Evolutionary conservation across 345 rosid genomes (phyloP).

Genomic region (Turnera subulata): DNA sequence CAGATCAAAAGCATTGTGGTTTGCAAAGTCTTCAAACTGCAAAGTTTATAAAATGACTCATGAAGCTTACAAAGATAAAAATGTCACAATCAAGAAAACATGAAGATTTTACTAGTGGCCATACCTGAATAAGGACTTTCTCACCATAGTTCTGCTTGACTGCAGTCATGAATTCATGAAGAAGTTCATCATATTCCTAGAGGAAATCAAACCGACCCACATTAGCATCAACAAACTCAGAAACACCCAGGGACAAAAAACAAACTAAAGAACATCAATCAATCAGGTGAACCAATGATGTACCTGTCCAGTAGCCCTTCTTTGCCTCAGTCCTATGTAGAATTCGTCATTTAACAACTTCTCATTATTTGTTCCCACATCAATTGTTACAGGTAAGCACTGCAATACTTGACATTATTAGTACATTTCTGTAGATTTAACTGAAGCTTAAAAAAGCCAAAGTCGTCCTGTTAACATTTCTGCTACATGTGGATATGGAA

Average conservation of each 20-base stretch:
- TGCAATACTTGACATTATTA: slow-evolving; percentile 25
- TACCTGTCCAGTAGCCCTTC: slow-evolving; percentile 96
- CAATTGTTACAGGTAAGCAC: slow-evolving; percentile 97
- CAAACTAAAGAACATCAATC: neutral
- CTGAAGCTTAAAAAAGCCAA: no score
- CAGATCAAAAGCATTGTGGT: slow-evolving; percentile 93
- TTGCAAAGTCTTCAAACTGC: slow-evolving; percentile 98
- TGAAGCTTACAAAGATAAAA: neutral
- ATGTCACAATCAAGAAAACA: neutral
- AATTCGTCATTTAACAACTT: slow-evolving; percentile 80
- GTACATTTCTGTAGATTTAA: neutral
- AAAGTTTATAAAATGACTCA: slow-evolving; percentile 1
- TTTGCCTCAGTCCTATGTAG: slow-evolving; percentile 91
- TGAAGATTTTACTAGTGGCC: slow-evolving; percentile 1
- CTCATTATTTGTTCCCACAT: slow-evolving; percentile 98
- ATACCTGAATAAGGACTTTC: slow-evolving; percentile 89
- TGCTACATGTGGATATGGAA: no score
- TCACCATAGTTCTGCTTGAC: slow-evolving; percentile 94
- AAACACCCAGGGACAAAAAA: slow-evolving; percentile 1
- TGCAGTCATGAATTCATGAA: slow-evolving; percentile 91
- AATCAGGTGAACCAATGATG: neutral
- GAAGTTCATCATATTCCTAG: slow-evolving; percentile 87
- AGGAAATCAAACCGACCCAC: slow-evolving; percentile 17
- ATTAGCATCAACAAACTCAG: slow-evolving; percentile 13
- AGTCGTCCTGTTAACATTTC: no score